Base-by-base conservation (phyloP, 768 basidiomycete species). In the Suillus placidus region DNA sequence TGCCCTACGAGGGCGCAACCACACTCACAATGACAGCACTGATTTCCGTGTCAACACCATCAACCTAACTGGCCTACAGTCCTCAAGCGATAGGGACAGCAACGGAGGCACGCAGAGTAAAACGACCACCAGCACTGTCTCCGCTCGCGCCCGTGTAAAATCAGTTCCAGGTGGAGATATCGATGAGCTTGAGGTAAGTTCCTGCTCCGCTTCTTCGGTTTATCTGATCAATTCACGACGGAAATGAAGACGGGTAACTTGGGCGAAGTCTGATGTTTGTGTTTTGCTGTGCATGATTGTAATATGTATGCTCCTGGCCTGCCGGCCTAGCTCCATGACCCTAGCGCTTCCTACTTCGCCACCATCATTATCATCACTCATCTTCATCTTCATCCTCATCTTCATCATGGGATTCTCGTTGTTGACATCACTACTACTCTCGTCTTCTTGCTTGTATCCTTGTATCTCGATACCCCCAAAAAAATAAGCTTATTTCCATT, bases 1-100 rank as follows among this genome's bases (percentile, higher is more conserved):
- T 18, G 71, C 74, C 20, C 63, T 83, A 30, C 76, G 77, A 7
- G 70, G 63, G n/a, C 66, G 60, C 7, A 61, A 35, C 37, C 63
- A 61, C 30, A 42, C 23, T 42, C 43, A 62, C 26, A 6, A 35
- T 16, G 63, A 57, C 5, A 3, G 57, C 26, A 65, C 66, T 20
- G 65, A 47, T 54, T 42, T 65, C 16, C 57, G 51, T 51, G 32
- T 67, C 65, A 65, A 67, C 18, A 26, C 55, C 6, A 49, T 52
- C 18, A 20, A 60, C 9, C 43, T 65, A 7, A 43, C 58, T 18
- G 64, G 43, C 20, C 45, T 65, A 30, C 55, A 56, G 37, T 40
- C 47, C 4, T 60, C 66, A 35, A 57, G 57, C 14, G 66, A 60
- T 5, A 30, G 37, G 6, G 45, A 64, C 37, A 43, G 65, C 34